Evolutionary conservation across 768 basidiomycete genomes (phyloP).

Genomic region (Russula brevipes): DNA sequence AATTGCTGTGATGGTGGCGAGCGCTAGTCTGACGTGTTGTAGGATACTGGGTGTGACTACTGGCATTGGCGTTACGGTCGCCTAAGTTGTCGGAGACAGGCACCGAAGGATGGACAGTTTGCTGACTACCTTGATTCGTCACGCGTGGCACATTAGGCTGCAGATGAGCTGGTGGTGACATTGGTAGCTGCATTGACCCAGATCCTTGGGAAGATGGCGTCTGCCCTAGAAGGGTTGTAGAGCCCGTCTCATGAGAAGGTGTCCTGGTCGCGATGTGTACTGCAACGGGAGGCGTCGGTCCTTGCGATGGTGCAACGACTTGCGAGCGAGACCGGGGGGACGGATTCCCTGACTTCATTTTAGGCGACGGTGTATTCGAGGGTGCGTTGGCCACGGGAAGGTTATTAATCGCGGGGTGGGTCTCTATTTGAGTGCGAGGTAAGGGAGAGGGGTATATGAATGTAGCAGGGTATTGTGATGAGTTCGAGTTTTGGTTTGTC

Average conservation of each 20-base stretch:
- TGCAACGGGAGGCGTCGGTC: conserved; percentile 7
- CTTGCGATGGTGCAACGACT: conserved; percentile 11
- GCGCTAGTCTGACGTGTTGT: conserved; percentile 16
- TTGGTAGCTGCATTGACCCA: conserved; percentile 5
- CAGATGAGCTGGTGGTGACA: conserved; percentile 17
- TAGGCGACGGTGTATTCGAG: conserved; percentile 23
- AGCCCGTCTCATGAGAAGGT: conserved; percentile 25
- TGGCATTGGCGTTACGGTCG: conserved; percentile 1
- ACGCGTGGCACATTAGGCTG: conserved; percentile 8
- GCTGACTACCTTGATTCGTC: conserved; percentile 2
- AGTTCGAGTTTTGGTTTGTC: conserved; percentile 12
- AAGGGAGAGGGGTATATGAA: conserved; percentile 22
- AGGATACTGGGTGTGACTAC: background rate
- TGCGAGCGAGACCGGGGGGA: conserved; percentile 25
- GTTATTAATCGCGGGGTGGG: conserved; percentile 11
- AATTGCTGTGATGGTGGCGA: conserved; percentile 22
- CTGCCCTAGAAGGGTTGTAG: conserved; percentile 25
- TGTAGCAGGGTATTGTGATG: conserved; percentile 22
- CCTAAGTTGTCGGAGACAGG: background rate
- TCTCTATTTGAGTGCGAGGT: conserved; percentile 22
- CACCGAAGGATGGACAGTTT: background rate
- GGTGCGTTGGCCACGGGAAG: conserved; percentile 14
- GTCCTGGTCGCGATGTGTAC: conserved; percentile 20
- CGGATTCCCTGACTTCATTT: conserved; percentile 16
- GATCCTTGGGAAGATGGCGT: conserved; percentile 25